Evolutionary conservation across 305 asterid genomes (phyloP), one percentile per base, ranked within the genome.

Genomic region (Caryopteris hybrid): DNA sequence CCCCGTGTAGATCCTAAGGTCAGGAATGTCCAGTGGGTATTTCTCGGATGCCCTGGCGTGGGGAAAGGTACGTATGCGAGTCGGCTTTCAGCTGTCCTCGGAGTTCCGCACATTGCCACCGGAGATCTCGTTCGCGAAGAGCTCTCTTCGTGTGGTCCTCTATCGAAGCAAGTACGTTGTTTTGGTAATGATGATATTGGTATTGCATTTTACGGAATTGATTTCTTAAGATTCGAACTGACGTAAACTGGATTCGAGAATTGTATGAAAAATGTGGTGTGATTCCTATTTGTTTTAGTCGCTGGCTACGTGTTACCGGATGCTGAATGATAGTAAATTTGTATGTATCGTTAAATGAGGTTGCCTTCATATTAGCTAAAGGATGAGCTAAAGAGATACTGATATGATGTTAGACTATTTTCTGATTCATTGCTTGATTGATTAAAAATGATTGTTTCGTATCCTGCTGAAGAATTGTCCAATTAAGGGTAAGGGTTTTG

Each of bases 71-170:
- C 99, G 5, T 91, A 88, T 74, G 96, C 98, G 57, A 94, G 99
- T 54, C 92, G 99, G 4, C 95, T 91, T 8, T 89, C 97, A 8
- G 65, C 74, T 36, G 87, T 84, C 58, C 95, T 94, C 58, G 90
- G 96, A 42, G 99, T 89, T 27, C 99, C 99, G 6, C 99, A 94
- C 74, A 89, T 91, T 72, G 97, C 99, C 46, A 94, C 99, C 41
- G 98, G 99, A n/a, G 99, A 94, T 89, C 97, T 94, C 67, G 98
- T 94, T 47, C 96, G 99, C 16, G 93, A 91, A 38, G 99, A 91
- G 83, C 92, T 94, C 57, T 68, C 83, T 17, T 84, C 97, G 2
- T 64, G 86, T 29, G 88, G 93, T 31, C 78, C 95, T 56, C 76
- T 87, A 27, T 85, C 98, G 16, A 83, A 81, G 57, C 88, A 94